phyloP scores from a whole-genome alignment of 768 basidiomycete genomes.

The Krasilnikovozyma curviuscula region DNA sequence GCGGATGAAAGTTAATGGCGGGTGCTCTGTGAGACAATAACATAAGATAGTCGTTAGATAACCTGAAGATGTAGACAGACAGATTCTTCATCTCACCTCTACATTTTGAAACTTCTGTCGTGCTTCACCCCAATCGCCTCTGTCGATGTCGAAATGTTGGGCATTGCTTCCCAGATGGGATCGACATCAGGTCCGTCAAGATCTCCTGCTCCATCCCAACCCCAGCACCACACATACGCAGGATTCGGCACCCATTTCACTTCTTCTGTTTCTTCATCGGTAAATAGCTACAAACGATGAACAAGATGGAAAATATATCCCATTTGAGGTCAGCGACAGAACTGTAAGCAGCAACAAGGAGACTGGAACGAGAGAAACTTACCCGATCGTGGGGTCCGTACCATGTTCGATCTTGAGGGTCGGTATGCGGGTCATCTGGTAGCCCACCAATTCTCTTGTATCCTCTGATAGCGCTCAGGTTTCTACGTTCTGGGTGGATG shows the following conservation, averaged over 20 bases:
- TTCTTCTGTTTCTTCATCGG: conserved; percentile 60
- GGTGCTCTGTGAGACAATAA: no score
- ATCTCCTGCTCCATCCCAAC: conserved; percentile 97
- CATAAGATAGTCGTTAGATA: no score
- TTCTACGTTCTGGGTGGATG: conserved; percentile 73
- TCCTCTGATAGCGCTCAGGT: conserved; percentile 86
- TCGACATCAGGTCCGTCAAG: conserved; percentile 82
- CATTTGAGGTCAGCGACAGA: no score
- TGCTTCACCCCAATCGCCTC: conserved; percentile 55
- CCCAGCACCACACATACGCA: conserved; percentile 95
- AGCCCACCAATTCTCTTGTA: conserved; percentile 89
- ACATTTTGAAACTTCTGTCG: conserved; percentile 29
- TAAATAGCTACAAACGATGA: no score
- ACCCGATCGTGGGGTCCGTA: conserved; percentile 89
- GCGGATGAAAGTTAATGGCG: no score
- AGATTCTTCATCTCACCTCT: no score
- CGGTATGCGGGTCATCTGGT: conserved; percentile 84
- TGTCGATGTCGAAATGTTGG: conserved; percentile 36
- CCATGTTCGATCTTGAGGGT: conserved; percentile 68
- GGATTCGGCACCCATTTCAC: conserved; percentile 65
- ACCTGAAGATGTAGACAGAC: no score
- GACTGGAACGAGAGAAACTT: no score
- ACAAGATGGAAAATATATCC: no score
- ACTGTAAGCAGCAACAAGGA: no score
- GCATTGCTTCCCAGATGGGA: conserved; percentile 81